Percentiles rank a stretch among this genome's conserved stretches.
Evolutionary conservation across 768 basidiomycete species (phyloP).

Genomic region (Chalciporus chontae): DNA sequence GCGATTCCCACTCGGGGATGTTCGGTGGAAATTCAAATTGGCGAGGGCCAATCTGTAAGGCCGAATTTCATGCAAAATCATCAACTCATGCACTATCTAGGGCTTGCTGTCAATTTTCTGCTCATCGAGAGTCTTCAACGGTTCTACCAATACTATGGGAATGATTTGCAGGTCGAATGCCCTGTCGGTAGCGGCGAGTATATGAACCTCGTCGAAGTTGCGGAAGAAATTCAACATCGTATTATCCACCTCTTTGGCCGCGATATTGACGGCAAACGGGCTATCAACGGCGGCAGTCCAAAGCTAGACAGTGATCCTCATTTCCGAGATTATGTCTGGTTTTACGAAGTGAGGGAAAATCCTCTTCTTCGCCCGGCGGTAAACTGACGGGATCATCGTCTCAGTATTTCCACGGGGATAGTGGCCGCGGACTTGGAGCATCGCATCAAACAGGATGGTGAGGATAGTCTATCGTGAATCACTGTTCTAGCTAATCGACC

Average conservation of each 20-base stretch:
- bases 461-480: conserved; percentile 14
- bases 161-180: conserved; percentile 90
- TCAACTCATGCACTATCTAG: conserved; percentile 33
- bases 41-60: conserved; percentile 85
- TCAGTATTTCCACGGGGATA: conserved; percentile 94
- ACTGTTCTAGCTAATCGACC: background rate
- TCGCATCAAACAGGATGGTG: conserved; percentile 99
- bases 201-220: conserved; percentile 91
- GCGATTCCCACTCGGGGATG: conserved; percentile 96
- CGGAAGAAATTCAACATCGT: conserved; percentile 98
- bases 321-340: conserved; percentile 96
- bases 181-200: conserved; percentile 96
- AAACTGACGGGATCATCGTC: conserved; percentile 1
- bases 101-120: conserved; percentile 96
- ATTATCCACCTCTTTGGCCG: conserved; percentile 98
- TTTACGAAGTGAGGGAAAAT: conserved; percentile 69
- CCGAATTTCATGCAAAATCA: background rate
- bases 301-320: conserved; percentile 89
- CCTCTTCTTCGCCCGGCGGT: background rate
- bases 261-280: conserved; percentile 80
- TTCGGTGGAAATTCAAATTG: conserved; percentile 99
- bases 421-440: conserved; percentile 89
- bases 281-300: conserved; percentile 87
- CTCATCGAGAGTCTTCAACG: conserved; percentile 95
- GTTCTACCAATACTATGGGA: conserved; percentile 97